Conservation (phyloP, 768 basidiomycete species). For the Leccinum disarticulatum region DNA sequence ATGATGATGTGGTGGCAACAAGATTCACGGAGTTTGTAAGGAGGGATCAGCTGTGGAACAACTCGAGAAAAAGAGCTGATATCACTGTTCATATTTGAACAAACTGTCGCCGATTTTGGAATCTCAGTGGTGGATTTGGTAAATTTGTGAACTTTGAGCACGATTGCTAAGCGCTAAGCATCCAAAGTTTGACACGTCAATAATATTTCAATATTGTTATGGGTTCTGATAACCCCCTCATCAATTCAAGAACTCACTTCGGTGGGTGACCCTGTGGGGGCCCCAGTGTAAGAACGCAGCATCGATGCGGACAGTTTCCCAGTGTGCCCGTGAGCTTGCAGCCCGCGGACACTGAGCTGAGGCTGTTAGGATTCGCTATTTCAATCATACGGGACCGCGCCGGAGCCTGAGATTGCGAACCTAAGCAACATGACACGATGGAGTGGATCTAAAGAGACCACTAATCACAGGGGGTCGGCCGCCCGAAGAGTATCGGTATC, state of each 20-base stretch:
- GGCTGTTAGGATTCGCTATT: not conserved
- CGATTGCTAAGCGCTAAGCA: not conserved
- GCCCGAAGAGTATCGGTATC: not conserved
- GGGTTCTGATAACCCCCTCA: not conserved
- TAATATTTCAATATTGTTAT: not conserved
- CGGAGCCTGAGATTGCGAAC: not conserved
- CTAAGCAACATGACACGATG: not conserved
- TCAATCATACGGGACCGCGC: not conserved
- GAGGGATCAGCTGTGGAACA: not conserved
- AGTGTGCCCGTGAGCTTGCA: not conserved
- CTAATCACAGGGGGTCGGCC: not conserved
- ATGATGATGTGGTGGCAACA: slow-evolving; percentile 7
- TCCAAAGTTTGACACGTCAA: not conserved
- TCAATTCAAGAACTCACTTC: not conserved
- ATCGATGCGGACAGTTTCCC: not conserved
- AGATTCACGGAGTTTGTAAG: not conserved
- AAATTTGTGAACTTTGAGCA: not conserved
- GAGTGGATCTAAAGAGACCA: not conserved
- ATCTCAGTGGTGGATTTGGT: not conserved
- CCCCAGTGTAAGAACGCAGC: not conserved
- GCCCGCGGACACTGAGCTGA: not conserved
- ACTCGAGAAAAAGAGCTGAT: not conserved
- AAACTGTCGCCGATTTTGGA: not conserved
- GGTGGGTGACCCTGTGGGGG: not conserved
- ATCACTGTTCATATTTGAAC: not conserved